phyloP scores from a whole-genome alignment of 352 stramenopile species.

The Globisporangium perplexum region DNA sequence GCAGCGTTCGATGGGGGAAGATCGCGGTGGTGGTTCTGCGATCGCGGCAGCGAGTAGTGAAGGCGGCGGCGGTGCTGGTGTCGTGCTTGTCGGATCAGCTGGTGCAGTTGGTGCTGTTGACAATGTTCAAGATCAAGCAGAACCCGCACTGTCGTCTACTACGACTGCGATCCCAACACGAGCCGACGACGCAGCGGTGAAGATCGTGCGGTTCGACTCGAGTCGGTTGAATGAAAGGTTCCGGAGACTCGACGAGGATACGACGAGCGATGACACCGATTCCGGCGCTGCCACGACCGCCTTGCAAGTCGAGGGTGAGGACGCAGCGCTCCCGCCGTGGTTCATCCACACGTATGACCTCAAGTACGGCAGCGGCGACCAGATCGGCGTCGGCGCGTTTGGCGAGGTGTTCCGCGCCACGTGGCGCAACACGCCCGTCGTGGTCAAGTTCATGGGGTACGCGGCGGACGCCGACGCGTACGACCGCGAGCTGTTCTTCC shows the following conservation, averaged over 20 bases:
- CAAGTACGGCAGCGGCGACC: background rate
- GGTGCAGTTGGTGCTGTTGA: too few species aligned
- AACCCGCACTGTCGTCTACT: background rate
- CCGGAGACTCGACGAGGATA: background rate
- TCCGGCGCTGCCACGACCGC: too few species aligned
- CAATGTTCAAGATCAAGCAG: background rate
- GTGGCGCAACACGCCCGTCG: slow-evolving; percentile 1
- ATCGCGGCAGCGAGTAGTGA: background rate
- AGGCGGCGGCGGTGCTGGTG: too few species aligned
- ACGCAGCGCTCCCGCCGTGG: background rate
- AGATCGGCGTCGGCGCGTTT: background rate
- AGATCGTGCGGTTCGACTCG: background rate
- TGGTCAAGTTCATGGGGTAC: slow-evolving; percentile 9
- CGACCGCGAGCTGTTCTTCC: slow-evolving; percentile 2
- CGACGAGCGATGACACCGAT: too few species aligned
- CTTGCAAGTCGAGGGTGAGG: background rate
- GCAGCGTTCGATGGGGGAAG: too few species aligned
- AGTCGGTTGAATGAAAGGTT: background rate
- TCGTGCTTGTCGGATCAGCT: too few species aligned
- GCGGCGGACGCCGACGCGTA: background rate
- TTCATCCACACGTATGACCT: background rate
- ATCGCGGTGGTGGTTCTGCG: background rate
- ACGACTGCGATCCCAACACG: background rate
- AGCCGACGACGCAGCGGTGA: background rate
- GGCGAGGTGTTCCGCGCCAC: background rate